phyloP scores from a whole-genome alignment of 2,329 filamentous ascomycete genomes.

The Huntiella bhutanensis region DNA sequence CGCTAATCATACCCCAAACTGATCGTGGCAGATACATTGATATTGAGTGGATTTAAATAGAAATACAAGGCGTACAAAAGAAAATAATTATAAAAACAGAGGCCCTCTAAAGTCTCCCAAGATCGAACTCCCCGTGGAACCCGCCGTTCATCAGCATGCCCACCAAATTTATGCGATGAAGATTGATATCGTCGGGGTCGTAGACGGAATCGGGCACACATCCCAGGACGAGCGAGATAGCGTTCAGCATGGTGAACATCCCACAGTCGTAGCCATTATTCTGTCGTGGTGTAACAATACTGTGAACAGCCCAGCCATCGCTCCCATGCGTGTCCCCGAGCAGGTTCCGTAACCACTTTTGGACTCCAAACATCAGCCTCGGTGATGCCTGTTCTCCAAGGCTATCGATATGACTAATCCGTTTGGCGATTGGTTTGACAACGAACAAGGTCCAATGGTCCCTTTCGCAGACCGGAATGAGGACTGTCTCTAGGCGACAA shows the following conservation, averaged over 20 bases:
- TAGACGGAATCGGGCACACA: constrained; percentile 29
- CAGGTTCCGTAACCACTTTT: constrained; percentile 28
- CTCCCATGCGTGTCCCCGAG: constrained; percentile 33
- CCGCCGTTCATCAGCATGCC: constrained; percentile 48
- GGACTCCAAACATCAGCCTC: too few species aligned
- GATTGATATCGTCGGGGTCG: constrained; percentile 31
- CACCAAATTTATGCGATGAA: constrained; percentile 43
- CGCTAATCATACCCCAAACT: too few species aligned
- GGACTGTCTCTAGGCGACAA: constrained; percentile 43
- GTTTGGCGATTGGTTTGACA: constrained; percentile 39
- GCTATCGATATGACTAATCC: constrained; percentile 52
- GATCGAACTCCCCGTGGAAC: constrained; percentile 39
- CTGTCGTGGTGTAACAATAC: constrained; percentile 34
- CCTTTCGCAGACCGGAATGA: constrained; percentile 47
- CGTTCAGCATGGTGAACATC: constrained; percentile 56
- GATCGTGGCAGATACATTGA: too few species aligned
- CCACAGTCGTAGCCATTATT: constrained; percentile 56
- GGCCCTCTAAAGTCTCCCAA: constrained; percentile 14
- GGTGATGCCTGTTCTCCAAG: constrained; percentile 23
- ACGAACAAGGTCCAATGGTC: constrained; percentile 56
- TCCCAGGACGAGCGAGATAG: constrained; percentile 39
- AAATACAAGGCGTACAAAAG: too few species aligned
- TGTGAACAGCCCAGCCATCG: constrained; percentile 38
- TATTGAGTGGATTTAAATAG: too few species aligned
- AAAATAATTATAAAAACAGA: too few species aligned